Evolutionary conservation across 179 eudicot species (phyloP), one percentile per base, ranked within the genome.

Genomic region (Beta corolliflora): DNA sequence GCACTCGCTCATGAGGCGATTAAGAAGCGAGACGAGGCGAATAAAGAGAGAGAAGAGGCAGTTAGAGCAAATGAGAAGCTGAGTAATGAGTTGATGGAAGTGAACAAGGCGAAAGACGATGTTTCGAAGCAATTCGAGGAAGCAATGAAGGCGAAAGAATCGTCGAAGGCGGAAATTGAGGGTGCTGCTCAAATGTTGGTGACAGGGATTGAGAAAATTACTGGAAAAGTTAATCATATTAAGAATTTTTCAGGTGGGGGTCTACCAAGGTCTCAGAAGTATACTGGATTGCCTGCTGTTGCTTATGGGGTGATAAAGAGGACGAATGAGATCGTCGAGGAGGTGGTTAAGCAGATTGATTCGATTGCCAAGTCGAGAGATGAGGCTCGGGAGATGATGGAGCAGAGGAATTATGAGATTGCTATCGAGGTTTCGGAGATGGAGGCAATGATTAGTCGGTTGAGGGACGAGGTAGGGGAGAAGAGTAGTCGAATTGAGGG

Each of bases 371-470:
- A 91, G 85, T 83, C 91, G 29, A 92, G 97, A 81, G 87, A 94
- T 70, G 95, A 96, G 86, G 96, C 94, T 14, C 83, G 98, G 41
- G 97, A 86, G 80, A 87, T 79, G 86, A 82, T 96, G 83, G 98
- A 96, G 80, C 98, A 96, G 73, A 84, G 98, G 85, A 94, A 90
- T 86, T 96, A 94, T 54, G 98, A 94, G 88, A 94, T 94, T 83
- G 99, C 99, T 6, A 94, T 96, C 44, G 99, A 97, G 81, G 97
- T 97, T 78, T 97, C 99, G 9, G 90, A 97, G 89, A 93, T 97
- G 13, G 99, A 96, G 87, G 97, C 97, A 0, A 88, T 92, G 0
- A 94, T 94, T 76, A 73, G 92, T 72, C 85, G 91, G 83, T 83
- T 94, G 83, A 93, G 86, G 75, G 97, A 93, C 19, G 97, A 93